These are phyloP conservation scores for Solanum sejunctum DNA, from an alignment of 257 asterid species.

Conservation along the genomic window DNA sequence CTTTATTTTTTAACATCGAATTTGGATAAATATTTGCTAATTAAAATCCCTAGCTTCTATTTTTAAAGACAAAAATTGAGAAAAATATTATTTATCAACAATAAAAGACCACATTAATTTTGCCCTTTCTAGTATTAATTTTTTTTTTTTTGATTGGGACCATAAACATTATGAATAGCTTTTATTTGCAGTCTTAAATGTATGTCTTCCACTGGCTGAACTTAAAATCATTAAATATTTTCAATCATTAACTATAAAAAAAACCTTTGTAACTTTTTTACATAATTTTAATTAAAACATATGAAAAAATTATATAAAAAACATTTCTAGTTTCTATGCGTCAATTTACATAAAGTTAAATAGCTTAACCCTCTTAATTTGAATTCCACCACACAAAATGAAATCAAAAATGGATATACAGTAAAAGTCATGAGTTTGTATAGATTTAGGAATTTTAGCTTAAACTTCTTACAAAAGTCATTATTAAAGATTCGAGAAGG, in stretches of 20 bases:
- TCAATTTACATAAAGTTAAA: background rate
- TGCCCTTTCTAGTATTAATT: background rate
- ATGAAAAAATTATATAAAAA: too few relatives aligned
- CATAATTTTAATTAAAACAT: background rate
- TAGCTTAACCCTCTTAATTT: too few relatives aligned
- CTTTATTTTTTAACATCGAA: background rate
- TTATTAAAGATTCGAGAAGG: too few relatives aligned
- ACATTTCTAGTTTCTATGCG: background rate
- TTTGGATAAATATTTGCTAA: background rate
- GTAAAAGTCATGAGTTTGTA: background rate
- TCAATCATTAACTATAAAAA: background rate
- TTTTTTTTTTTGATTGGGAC: background rate
- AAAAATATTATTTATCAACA: background rate
- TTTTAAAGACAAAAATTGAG: background rate
- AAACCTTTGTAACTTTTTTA: background rate
- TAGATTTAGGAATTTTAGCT: accelerated
- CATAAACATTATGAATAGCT: background rate
- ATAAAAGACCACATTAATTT: background rate
- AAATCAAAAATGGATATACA: background rate
- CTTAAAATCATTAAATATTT: background rate
- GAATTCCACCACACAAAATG: background rate
- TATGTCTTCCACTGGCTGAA: background rate
- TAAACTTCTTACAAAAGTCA: background rate
- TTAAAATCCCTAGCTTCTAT: background rate
- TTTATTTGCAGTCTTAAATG: background rate